Evolutionary conservation across 495 filamentous ascomycete genomes (phyloP).

Genomic region (Chaetomium fimeti): DNA sequence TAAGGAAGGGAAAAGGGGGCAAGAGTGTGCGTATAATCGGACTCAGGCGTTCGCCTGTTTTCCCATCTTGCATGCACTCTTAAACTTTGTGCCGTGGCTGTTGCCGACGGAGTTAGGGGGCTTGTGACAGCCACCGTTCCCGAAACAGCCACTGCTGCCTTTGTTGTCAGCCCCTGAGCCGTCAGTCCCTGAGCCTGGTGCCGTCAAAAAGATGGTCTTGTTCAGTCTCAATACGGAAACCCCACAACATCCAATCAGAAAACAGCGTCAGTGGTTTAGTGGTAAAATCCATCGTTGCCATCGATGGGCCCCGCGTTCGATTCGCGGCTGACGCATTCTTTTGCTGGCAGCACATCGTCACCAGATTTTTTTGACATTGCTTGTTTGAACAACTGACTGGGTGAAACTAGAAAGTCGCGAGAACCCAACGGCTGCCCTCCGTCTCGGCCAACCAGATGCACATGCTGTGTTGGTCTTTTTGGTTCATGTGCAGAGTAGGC

Average conservation of each 20-base stretch:
- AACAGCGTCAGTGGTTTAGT: slow-evolving; percentile 47
- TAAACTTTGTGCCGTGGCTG: not conserved
- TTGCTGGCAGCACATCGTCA: not conserved
- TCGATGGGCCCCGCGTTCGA: slow-evolving; percentile 54
- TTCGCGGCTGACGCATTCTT: slow-evolving; percentile 43
- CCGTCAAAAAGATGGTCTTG: no score
- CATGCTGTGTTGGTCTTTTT: no score
- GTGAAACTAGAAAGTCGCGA: not conserved
- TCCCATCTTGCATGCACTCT: not conserved
- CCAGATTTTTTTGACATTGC: not conserved
- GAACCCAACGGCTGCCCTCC: no score
- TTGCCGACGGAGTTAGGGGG: not conserved
- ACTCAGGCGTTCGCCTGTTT: no score
- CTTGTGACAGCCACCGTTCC: not conserved
- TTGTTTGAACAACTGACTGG: not conserved
- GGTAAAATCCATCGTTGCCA: slow-evolving; percentile 55
- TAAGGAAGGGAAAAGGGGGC: no score
- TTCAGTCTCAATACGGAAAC: no score
- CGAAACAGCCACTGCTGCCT: not conserved
- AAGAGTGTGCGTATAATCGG: no score
- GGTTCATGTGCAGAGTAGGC: no score
- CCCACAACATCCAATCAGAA: slow-evolving; percentile 6
- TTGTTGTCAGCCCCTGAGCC: not conserved
- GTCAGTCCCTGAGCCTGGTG: not conserved
- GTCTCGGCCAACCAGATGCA: no score